Evolutionary conservation across 1,139 yeast species (phyloP), one percentile per base, ranked within the genome.

Genomic region (Hansenula anomala): DNA sequence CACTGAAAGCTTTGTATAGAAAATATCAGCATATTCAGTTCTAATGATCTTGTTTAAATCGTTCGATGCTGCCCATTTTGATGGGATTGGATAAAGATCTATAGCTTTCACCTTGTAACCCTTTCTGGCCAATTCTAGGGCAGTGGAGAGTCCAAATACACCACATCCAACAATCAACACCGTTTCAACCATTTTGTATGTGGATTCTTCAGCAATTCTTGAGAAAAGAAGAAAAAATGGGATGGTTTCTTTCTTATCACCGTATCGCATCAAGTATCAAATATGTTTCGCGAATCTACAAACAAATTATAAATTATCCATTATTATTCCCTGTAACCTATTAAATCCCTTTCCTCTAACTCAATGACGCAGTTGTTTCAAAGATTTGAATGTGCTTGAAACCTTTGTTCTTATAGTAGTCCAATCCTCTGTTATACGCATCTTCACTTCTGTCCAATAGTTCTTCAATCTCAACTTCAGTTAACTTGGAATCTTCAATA

Each of bases 21-120:
- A 47, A 5, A 47, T 39, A 40, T 67, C 67, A 17, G 59, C 51
- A 42, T 69, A 70, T 42, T 69, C 74, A 14, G 66, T 57, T 40
- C 75, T 57, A n/a, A 72, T 63, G 38, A 72, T 71, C 51, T 72
- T 72, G 50, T 71, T 72, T 43, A 62, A 57, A 47, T 72, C 77
- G 38, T 62, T 63, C 7, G 74, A 71, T n/a, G 77, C 78, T 3
- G 75, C 66, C 56, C 67, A 58, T 0, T 69, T 67, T 0, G 77
- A 71, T 9, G 77, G 77, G 2, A 69, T 63, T 16, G 62, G 56
- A 41, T 58, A 60, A 14, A 62, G 59, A 49, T 72, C 78, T 20
- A 72, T 47, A 0, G 64, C 62, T 1, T 54, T 44, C 7, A 69
- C 67, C 24, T 45, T 40, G 4, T 57, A 6, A 4, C 32, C 32